Conservation (phyloP, 495 filamentous ascomycete genomes). For the Astrothelium macrocarpum region DNA sequence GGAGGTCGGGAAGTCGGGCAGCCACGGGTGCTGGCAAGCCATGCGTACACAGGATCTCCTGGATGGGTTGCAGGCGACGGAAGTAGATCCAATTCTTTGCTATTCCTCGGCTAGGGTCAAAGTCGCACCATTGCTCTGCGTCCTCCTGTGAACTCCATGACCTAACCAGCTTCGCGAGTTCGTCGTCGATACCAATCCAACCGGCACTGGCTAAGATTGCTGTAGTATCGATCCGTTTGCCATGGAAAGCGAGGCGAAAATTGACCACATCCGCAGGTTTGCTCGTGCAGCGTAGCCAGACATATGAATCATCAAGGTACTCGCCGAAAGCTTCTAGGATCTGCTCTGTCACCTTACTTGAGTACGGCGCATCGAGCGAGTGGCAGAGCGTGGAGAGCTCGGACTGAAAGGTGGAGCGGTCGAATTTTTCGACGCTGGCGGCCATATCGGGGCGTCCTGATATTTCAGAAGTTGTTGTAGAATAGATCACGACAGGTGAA, state of each 20-base stretch:
- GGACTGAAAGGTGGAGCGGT: constrained; percentile 2
- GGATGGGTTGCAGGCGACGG: constrained; percentile 4
- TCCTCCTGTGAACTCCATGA: constrained; percentile 5
- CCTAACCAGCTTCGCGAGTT: constrained; percentile 3
- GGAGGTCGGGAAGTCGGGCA: constrained; percentile 2
- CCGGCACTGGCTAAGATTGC: constrained; percentile 4
- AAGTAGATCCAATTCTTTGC: constrained; percentile 4
- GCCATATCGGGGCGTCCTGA: constrained; percentile 1
- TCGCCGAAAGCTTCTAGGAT: constrained; percentile 1
- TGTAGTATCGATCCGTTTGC: constrained; percentile 3
- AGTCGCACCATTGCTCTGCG: constrained; percentile 4
- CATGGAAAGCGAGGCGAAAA: constrained; percentile 5
- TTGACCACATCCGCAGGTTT: constrained; percentile 5
- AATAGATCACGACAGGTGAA: constrained; percentile 5
- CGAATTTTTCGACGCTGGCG: constrained; percentile 1
- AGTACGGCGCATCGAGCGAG: constrained; percentile 2
- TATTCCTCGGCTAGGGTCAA: constrained; percentile 5
- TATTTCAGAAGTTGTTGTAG: background rate
- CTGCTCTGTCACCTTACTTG: constrained; percentile 5
- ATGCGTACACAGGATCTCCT: constrained; percentile 5
- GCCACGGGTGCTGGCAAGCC: background rate
- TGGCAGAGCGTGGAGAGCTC: constrained; percentile 4
- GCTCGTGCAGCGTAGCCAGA: constrained; percentile 4
- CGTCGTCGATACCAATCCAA: constrained; percentile 5
- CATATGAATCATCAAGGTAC: constrained; percentile 5